Evolutionary conservation across 768 basidiomycete genomes (phyloP).

Genomic region (Rhizopogon vulgaris): DNA sequence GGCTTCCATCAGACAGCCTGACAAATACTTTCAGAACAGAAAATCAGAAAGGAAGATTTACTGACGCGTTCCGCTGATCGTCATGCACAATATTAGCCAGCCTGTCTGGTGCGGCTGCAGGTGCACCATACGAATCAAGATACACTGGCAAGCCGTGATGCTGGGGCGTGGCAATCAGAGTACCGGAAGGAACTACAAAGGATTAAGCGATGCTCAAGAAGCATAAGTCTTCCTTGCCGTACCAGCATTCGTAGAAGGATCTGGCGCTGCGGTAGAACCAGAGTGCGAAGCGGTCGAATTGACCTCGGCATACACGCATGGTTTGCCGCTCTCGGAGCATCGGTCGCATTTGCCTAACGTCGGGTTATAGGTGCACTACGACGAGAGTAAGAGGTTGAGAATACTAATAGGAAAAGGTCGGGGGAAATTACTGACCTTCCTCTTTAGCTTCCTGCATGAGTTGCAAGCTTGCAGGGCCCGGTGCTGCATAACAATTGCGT

Average conservation of each 20-base stretch:
- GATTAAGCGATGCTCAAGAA: neutral
- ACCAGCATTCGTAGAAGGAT: neutral
- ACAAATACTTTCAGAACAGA: neutral
- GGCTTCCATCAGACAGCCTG: neutral
- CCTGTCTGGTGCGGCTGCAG: neutral
- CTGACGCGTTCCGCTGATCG: neutral
- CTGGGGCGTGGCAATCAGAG: neutral
- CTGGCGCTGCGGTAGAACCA: neutral
- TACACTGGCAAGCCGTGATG: neutral
- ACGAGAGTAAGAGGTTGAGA: neutral
- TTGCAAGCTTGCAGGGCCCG: neutral
- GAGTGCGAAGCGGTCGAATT: neutral
- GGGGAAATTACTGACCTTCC: neutral
- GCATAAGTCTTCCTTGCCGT: neutral
- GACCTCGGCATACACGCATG: neutral
- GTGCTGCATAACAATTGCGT: neutral
- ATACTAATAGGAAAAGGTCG: neutral
- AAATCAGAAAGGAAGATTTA: neutral
- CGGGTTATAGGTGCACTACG: neutral
- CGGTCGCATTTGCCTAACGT: neutral
- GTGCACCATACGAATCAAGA: neutral
- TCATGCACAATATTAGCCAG: no score
- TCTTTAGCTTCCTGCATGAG: slow-evolving; percentile 1
- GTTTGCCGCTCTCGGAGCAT: neutral
- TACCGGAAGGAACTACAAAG: neutral